Conservation (phyloP, 139 green algal species). For the Auxenochlorella pyrenoidosa region DNA sequence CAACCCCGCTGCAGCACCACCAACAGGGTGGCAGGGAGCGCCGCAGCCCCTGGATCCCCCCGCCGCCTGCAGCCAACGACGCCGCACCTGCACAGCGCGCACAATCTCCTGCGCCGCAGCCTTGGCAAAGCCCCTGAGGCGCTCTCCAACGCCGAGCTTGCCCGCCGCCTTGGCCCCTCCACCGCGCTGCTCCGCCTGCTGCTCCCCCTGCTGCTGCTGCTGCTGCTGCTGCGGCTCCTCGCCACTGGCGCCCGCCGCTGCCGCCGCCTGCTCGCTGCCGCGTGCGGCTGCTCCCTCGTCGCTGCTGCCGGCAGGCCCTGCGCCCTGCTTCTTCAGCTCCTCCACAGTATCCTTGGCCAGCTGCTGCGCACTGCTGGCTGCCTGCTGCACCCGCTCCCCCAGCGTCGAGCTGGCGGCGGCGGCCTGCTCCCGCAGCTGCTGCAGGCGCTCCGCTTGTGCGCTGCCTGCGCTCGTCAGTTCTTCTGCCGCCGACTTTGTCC, state of each 20-base stretch:
- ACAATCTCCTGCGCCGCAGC: neutral
- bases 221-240: neutral
- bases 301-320: neutral
- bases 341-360: slow-evolving; percentile 32
- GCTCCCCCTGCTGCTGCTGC: slow-evolving; percentile 11
- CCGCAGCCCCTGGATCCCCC: too few species aligned
- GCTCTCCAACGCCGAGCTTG: neutral
- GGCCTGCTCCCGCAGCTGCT: slow-evolving; percentile 35
- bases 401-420: slow-evolving; percentile 25
- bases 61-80: too few species aligned
- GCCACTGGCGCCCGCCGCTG: neutral
- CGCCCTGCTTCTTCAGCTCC: slow-evolving; percentile 27
- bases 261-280: neutral
- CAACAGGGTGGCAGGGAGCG: neutral
- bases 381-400: slow-evolving; percentile 14
- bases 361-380: slow-evolving; percentile 34
- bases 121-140: slow-evolving; percentile 2
- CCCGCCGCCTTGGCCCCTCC: neutral
- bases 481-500: slow-evolving; percentile 28
- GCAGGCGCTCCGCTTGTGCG: slow-evolving; percentile 7
- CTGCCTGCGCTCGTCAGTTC: neutral
- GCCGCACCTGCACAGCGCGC: neutral
- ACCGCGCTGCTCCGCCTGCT: neutral
- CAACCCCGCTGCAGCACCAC: neutral
- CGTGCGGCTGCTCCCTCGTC: neutral